These are phyloP conservation scores for Colletotrichum sp. DNA, from an alignment of 2,329 filamentous ascomycete species.

Conservation along the genomic window DNA sequence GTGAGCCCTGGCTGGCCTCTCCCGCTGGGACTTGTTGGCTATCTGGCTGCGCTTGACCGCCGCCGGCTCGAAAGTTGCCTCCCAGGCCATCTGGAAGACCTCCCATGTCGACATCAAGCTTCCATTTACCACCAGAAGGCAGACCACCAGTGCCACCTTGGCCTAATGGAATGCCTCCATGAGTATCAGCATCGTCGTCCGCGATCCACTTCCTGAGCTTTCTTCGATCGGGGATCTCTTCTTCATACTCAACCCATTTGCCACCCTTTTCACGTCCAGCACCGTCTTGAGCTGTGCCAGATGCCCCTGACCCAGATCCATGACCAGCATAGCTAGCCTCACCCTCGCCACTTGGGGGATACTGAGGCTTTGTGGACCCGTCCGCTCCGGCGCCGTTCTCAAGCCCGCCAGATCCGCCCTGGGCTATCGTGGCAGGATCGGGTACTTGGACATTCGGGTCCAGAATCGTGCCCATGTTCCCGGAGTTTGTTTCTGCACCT, in stretches of 20 bases:
- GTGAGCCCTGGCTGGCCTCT: too few relatives aligned
- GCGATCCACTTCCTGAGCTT: background rate
- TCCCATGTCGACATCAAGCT: background rate
- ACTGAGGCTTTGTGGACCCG: background rate
- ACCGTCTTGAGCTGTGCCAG: background rate
- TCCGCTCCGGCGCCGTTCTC: background rate
- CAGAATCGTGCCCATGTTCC: background rate
- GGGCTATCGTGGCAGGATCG: background rate
- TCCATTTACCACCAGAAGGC: background rate
- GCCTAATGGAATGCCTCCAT: background rate
- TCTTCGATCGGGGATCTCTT: background rate
- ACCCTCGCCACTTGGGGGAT: background rate
- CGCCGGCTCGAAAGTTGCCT: too few relatives aligned
- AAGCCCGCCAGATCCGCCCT: background rate
- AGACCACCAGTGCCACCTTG: background rate
- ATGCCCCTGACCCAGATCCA: background rate
- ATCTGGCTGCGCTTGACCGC: too few relatives aligned
- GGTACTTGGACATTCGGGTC: background rate
- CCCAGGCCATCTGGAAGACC: background rate
- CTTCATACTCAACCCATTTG: background rate
- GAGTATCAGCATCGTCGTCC: background rate
- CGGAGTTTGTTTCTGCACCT: background rate
- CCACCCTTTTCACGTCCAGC: background rate
- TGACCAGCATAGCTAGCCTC: background rate
- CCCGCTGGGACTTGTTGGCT: too few relatives aligned